Base-by-base conservation (phyloP, 441 rosid species). In the Croton setiger region DNA sequence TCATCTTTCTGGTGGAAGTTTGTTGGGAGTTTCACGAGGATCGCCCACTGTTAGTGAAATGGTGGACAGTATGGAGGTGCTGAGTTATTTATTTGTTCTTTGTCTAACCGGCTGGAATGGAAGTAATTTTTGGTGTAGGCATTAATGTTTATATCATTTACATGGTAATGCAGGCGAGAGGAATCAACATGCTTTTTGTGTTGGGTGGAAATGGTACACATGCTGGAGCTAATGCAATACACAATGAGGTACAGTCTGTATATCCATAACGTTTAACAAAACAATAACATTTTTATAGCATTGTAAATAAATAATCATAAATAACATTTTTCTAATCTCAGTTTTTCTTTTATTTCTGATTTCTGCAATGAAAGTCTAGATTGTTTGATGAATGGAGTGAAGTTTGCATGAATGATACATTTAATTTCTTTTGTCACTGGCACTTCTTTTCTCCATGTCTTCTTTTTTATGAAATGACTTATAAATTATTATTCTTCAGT, bases 21-120 rank as follows among this genome's bases (percentile, higher is more conserved):
- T 92, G 81, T 80, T 95, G 55, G 99, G 99, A 76, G 99, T 95
- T 82, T 94, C 99, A 64, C 97, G 99, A n/a, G 99, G 99, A 70
- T 94, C 86, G 2, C 98, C 99, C 5, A 47, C 78, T 68, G 87
- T 88, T 1, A 76, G 87, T 64, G 87, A 87, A 54, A 92, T 95
- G 48, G 99, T 92, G 35, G 88, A 85, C 69, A 84, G 81, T 59
- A 70, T 95, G 95, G 87, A 92, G 97, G 99, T 92, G 66, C 36
- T 73, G 48, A 33, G 18, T 79, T 64, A 13, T 37, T 67, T 61
- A 14, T 39, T 0, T 18, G 39, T 37, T 74, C n/a, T n/a, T 68
- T 33, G 18, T 33, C n/a, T 21, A 49, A 61, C 60, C 23, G 33
- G n/a, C 52, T 63, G n/a, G n/a, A 7, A 3, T 65, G 18, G 57